Conservation (phyloP, 1,284 basidiomycete genomes). For the Puccinia coronata region DNA sequence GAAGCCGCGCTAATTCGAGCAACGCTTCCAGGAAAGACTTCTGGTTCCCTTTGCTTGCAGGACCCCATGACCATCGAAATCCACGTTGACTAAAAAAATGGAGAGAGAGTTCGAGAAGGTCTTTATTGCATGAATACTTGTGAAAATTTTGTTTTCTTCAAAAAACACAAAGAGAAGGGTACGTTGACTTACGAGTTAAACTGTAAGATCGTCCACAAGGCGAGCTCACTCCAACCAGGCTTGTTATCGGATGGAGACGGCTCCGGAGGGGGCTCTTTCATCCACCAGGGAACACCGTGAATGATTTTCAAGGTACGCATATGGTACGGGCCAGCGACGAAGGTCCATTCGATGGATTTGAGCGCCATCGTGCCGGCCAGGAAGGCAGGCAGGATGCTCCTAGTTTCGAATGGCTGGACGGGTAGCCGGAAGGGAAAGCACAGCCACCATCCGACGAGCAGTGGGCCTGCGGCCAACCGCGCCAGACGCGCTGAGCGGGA, state of each 20-base stretch:
- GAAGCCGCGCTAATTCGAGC: background rate
- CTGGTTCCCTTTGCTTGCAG: conserved; percentile 11
- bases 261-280: background rate
- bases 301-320: background rate
- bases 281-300: conserved; percentile 10
- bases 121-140: background rate
- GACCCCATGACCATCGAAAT: conserved; percentile 25
- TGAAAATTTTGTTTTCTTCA: too few relatives aligned
- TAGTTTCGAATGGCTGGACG: background rate
- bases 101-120: background rate
- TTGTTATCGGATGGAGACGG: background rate
- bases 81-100: conserved; percentile 19
- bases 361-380: background rate
- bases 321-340: conserved; percentile 5
- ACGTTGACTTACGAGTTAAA: background rate
- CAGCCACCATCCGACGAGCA: conserved; percentile 19
- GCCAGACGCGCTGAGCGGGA: background rate
- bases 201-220: background rate
- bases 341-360: conserved; percentile 32
- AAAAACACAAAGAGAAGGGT: background rate
- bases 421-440: conserved; percentile 1
- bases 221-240: background rate
- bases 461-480: background rate
- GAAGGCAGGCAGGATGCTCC: background rate
- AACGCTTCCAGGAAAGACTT: background rate